Conservation (phyloP, 768 basidiomycete genomes). For the Podaxis pistillaris region DNA sequence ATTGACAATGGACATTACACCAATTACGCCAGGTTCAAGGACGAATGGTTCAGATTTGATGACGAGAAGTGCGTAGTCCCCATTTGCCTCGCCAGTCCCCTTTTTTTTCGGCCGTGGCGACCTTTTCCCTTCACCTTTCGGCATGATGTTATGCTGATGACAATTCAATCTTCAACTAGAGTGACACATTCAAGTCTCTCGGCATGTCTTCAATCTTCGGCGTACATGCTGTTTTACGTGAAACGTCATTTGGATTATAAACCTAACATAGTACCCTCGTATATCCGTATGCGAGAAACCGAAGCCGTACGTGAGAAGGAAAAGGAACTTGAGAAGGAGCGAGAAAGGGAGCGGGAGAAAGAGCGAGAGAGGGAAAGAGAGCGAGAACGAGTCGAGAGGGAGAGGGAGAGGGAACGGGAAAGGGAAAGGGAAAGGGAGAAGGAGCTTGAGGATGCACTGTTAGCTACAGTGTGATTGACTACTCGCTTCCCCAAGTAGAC, state of each 20-base stretch:
- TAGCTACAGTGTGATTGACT: constrained; percentile 42
- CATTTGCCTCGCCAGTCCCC: neutral
- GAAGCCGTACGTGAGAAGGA: constrained; percentile 57
- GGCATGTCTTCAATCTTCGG: constrained; percentile 66
- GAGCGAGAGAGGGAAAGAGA: constrained; percentile 38
- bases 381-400: constrained; percentile 22
- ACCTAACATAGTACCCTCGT: constrained; percentile 64
- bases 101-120: neutral
- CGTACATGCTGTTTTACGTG: constrained; percentile 96
- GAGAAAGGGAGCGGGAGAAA: constrained; percentile 45
- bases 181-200: constrained; percentile 71
- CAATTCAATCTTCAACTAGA: constrained; percentile 31
- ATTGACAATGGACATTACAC: constrained; percentile 96
- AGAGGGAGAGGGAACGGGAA: constrained; percentile 37
- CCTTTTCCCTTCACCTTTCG: neutral
- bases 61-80: constrained; percentile 8
- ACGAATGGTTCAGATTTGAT: constrained; percentile 58
- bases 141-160: neutral
- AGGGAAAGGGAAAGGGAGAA: constrained; percentile 34
- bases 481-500: neutral
- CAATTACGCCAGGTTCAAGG: constrained; percentile 78
- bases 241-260: constrained; percentile 88
- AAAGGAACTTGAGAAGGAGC: constrained; percentile 31
- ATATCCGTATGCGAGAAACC: constrained; percentile 62
- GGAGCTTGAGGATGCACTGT: constrained; percentile 64